Conservation (phyloP, 257 asterid genomes). For the Salvia hispanica region DNA sequence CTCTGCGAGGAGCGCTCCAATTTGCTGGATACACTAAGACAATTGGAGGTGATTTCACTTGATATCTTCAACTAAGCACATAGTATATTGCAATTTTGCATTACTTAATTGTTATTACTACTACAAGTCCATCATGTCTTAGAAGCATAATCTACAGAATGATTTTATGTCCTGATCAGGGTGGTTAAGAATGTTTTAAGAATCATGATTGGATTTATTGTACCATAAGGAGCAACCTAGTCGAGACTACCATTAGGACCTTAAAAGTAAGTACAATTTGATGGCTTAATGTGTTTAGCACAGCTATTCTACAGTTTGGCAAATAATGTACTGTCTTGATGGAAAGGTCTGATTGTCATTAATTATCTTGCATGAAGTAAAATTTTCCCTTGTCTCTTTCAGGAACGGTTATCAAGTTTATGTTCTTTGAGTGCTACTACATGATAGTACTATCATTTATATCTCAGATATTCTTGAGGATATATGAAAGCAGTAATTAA, state of each 20-base stretch:
- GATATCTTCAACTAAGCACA: background rate
- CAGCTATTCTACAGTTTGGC: too few species aligned
- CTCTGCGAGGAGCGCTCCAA: constrained; percentile 78
- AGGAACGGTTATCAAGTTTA: constrained; percentile 1
- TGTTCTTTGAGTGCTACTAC: background rate
- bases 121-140: background rate
- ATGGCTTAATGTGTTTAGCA: background rate
- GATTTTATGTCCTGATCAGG: too few species aligned
- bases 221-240: constrained; percentile 3
- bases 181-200: background rate
- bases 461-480: constrained; percentile 3
- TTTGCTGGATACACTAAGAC: constrained; percentile 77
- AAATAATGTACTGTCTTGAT: too few species aligned
- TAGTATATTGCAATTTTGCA: too few species aligned
- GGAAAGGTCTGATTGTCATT: too few species aligned
- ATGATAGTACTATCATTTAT: background rate
- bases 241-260: background rate
- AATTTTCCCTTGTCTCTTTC: too few species aligned
- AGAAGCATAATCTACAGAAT: background rate
- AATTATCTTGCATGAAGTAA: too few species aligned
- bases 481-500: background rate
- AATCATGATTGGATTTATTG: constrained; percentile 4
- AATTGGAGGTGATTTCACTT: constrained; percentile 67
- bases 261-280: background rate
- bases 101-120: too few species aligned